Base-by-base conservation (phyloP, 2,329 filamentous ascomycete species). In the Aspergillus fischeri region DNA sequence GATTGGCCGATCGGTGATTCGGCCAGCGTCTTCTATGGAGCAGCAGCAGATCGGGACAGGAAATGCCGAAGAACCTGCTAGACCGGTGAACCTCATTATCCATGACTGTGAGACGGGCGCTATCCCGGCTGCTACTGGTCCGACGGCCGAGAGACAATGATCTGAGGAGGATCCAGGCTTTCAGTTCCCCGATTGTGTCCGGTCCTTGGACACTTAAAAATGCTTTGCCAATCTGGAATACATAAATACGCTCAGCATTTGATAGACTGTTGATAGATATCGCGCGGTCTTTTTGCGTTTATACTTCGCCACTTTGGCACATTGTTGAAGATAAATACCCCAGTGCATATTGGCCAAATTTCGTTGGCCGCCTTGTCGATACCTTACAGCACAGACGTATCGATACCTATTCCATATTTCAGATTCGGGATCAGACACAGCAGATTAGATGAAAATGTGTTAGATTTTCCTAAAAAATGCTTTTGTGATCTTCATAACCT, bases 1-100 rank as follows among this genome's bases (percentile, higher is more conserved):
- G 27, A 61, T 71, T 50, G 67, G 68, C 2, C 57, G 66, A 4
- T 63, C 70, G 7, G 59, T 70, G 27, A 65, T 71, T 48, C 59
- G 53, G 25, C 2, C 63, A 3, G 52, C 47, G 10, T 59, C 65
- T 11, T 57, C 65, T 3, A 48, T 51, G n/a, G 57, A 61, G 7
- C 63, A 63, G n/a, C 49, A 45, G 4, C 65, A 63, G 27, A 50
- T 65, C 38, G 70, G 67, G 2, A 61, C 62, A 3, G 64, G 63
- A 1, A 52, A 61, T 42, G 41, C 51, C 14, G 65, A 67, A 53
- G 72, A 74, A 48, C 72, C 72, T 1, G 70, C 66, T 10, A 63
- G 72, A 52, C 71, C 71, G 25, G 70, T 74, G 10, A 67, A 67
- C 21, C 49, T 73, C 51, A 48, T 72, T n/a, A 38, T 53, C 42